phyloP scores from a whole-genome alignment of 768 basidiomycete genomes.

The Pholiota molesta region DNA sequence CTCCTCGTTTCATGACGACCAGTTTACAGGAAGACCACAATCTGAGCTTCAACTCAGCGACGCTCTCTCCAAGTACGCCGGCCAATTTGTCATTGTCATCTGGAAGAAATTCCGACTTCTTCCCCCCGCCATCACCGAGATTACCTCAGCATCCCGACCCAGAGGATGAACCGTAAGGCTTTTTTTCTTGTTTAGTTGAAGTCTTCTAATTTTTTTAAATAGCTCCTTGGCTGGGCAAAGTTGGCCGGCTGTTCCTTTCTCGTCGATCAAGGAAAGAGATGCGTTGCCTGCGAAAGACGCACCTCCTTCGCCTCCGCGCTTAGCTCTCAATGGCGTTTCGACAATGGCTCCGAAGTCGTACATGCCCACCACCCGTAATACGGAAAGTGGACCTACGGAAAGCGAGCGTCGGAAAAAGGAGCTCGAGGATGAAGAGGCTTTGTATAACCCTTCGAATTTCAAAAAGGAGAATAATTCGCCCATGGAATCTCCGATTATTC shows the following conservation, averaged over 20 bases:
- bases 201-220: neutral
- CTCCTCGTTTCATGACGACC: slow-evolving; percentile 52
- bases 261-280: slow-evolving; percentile 34
- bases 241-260: slow-evolving; percentile 48
- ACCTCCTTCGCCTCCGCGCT: slow-evolving; percentile 57
- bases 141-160: slow-evolving; percentile 35
- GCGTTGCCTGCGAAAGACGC: slow-evolving; percentile 25
- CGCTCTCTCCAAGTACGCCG: slow-evolving; percentile 36
- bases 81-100: slow-evolving; percentile 25
- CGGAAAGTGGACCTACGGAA: slow-evolving; percentile 40
- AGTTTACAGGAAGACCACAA: slow-evolving; percentile 42
- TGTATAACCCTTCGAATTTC: slow-evolving; percentile 42
- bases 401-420: slow-evolving; percentile 51
- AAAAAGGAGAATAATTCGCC: slow-evolving; percentile 22
- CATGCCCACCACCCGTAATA: slow-evolving; percentile 25
- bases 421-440: slow-evolving; percentile 50
- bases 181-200: slow-evolving; percentile 7
- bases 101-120: slow-evolving; percentile 31
- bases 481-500: slow-evolving; percentile 66
- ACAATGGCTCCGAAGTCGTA: slow-evolving; percentile 59
- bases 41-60: slow-evolving; percentile 28
- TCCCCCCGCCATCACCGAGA: slow-evolving; percentile 38
- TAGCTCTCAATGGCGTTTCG: slow-evolving; percentile 72
- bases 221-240: slow-evolving; percentile 21
- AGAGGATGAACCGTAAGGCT: slow-evolving; percentile 25